Evolutionary conservation across 2,329 filamentous ascomycete species (phyloP), one percentile per base, ranked within the genome.

Genomic region (Gnomoniopsis smithogilvyi): DNA sequence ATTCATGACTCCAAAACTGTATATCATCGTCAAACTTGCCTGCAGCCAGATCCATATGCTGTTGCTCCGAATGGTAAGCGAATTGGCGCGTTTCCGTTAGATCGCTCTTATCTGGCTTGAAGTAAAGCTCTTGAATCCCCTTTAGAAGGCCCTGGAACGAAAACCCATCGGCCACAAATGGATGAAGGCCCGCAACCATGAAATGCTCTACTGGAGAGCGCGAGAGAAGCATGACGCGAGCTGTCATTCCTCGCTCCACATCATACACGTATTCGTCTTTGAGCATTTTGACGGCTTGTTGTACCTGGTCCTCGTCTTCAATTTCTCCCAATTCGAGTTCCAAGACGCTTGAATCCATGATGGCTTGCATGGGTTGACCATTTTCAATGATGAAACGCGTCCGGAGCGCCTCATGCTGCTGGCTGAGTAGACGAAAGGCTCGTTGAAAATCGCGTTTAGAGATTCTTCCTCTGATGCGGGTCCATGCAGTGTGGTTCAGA

Each of bases 181-280:
- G 33, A 24, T 54, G 33, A 2, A 14, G 7, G 4, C 56, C 56
- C 12, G 83, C 47, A 0, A 84, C 43, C 3, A 82, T 57, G 63
- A 69, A 75, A 59, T 79, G 74, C 1, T 62, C 52, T 0, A 66
- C 67, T 1, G 65, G 59, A 0, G 68, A 69, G 8, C 69, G 63
- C 0, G 73, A 66, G 2, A 80, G 64, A 1, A 79, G 64, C 4
- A 64, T 52, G 2, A 77, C 61, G 4, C 68, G 65, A 7, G 77
- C 50, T 1, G 66, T 55, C 6, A 75, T 64, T 6, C 75, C 74
- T 4, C 63, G 63, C 15, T 67, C 68, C 6, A 82, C 54, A 54
- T 79, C 71, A 33, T 70, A 80, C 1, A 65, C 61, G 56, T 76
- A 64, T n/a, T n/a, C n/a, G n/a, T n/a, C n/a, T n/a, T n/a, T n/a